A percentile compares a stretch with the other conserved stretches of the same genome.
Evolutionary conservation across 73 alveolate species (phyloP).

Genomic region (Paramecium primaurelia): DNA sequence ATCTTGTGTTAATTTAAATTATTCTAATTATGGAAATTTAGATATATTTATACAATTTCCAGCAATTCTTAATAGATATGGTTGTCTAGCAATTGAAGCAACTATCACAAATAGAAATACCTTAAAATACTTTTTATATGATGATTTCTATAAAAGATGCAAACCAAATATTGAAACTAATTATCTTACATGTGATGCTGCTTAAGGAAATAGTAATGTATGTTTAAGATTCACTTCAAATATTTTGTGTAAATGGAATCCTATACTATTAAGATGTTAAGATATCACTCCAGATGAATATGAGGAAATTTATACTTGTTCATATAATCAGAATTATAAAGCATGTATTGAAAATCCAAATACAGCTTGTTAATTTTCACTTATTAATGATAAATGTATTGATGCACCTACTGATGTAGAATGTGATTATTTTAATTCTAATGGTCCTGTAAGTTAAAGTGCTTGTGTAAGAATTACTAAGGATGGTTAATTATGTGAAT

Average conservation of each 20-base stretch:
- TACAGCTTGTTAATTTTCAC: background rate
- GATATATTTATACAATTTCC: background rate
- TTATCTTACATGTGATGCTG: background rate
- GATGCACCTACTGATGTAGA: background rate
- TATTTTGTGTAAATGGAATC: background rate
- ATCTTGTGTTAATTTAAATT: background rate
- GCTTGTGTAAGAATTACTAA: background rate
- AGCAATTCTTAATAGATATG: background rate
- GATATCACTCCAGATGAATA: background rate
- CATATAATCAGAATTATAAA: background rate
- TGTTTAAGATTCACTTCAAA: background rate
- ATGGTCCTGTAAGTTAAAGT: background rate
- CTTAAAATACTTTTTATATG: background rate
- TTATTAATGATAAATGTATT: background rate
- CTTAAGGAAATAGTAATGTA: background rate
- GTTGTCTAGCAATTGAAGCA: background rate
- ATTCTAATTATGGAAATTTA: background rate
- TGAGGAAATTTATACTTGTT: background rate
- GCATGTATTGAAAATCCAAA: constrained; percentile 6
- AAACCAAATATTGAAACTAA: background rate
- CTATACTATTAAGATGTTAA: background rate
- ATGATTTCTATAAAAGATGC: background rate
- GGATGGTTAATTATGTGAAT: background rate
- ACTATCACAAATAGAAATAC: background rate
- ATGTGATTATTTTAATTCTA: background rate